Evolutionary conservation across 805 yeast genomes (phyloP), one percentile per base, ranked within the genome.

Genomic region (Zygosaccharomyces siamensis): DNA sequence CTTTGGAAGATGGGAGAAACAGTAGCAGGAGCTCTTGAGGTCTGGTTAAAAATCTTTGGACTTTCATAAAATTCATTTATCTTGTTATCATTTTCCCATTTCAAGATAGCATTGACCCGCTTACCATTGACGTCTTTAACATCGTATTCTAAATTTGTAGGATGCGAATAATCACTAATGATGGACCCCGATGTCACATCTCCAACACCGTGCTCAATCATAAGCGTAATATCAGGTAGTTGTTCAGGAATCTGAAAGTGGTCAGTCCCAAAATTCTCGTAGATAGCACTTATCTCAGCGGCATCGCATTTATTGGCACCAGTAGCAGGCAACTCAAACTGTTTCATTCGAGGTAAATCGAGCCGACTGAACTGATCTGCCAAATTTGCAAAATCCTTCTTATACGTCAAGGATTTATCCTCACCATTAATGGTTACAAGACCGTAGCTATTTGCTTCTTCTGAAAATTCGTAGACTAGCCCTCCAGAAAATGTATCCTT

Each of bases 381-480:
- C 49, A 84, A 73, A 48, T 78, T 75, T 37, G 63, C 68, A 58
- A 72, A 84, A 59, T 85, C 92, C 0, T 65, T 62, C 42, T 68
- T 66, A 36, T 69, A 72, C 6, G 71, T 59, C 16, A 77, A 49
- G 1, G 71, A 67, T 26, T 75, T 73, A 44, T 76, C 74, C 23
- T 60, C 52, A 33, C 66, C 67, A 48, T 70, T 74, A 28, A 83
- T 67, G 20, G 72, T 67, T 33, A 84, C 89, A 52, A 90, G 76
- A 18, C 97, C 97, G 61, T 87, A 90, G 60, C 86, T 67, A 56
- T 83, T 79, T 11, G 72, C 77, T 68, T 89, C 96, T 63, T 86
- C 78, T 12, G 87, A 78, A 71, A 84, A 90, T 70, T 90, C 96
- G 69, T 89, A 90, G n/a, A 90, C 95, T 51, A 90, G 76, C 11